Evolutionary conservation across 306 rosid genomes (phyloP).

Genomic region (Pyrus bretschneideri): DNA sequence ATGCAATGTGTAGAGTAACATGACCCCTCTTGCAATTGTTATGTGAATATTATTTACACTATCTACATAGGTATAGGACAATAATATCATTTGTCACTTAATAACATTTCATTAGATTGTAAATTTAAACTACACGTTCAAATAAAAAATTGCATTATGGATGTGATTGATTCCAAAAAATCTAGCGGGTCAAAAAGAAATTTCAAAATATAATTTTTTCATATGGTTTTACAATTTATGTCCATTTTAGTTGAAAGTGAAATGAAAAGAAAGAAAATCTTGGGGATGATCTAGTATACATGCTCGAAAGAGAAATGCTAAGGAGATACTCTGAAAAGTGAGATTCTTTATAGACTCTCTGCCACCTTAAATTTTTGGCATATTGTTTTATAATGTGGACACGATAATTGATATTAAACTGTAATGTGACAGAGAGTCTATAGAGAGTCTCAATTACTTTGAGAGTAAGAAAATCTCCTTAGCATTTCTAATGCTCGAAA

Average conservation of each 20-base stretch:
- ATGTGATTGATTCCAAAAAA: too few relatives aligned
- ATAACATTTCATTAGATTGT: not conserved
- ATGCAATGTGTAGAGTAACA: slow-evolving; percentile 25
- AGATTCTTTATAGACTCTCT: too few relatives aligned
- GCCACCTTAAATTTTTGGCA: too few relatives aligned
- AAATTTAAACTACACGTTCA: not conserved
- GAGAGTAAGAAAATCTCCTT: too few relatives aligned
- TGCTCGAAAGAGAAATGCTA: not conserved
- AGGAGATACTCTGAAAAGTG: too few relatives aligned
- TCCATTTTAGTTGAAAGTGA: not conserved
- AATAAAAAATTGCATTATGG: too few relatives aligned
- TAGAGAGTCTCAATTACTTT: too few relatives aligned
- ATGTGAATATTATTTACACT: not conserved
- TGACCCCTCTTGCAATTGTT: slow-evolving; percentile 9
- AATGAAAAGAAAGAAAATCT: not conserved
- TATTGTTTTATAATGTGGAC: too few relatives aligned
- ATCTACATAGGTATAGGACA: not conserved
- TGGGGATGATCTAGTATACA: not conserved
- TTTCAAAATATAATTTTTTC: too few relatives aligned
- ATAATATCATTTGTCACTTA: not conserved
- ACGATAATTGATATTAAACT: too few relatives aligned
- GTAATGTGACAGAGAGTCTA: too few relatives aligned
- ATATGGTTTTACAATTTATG: not conserved
- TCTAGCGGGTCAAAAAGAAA: too few relatives aligned
- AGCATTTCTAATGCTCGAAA: not conserved